Evolutionary conservation across 1,284 basidiomycete genomes (phyloP), one percentile per base, ranked within the genome.

Genomic region (Ganoderma resinaceum): DNA sequence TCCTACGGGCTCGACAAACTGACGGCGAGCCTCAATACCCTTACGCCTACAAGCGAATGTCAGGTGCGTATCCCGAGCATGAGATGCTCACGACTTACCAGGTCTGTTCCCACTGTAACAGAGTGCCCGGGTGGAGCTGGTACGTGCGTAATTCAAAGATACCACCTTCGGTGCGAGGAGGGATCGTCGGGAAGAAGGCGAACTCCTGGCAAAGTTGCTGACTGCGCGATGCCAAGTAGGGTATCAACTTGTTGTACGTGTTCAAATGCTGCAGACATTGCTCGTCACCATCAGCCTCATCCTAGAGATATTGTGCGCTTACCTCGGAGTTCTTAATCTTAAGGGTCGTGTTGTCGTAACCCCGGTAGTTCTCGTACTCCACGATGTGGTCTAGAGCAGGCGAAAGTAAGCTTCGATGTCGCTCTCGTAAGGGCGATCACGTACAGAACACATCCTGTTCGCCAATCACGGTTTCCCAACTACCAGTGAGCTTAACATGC

Each of bases 121-220:
- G 83, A 12, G 91, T 91, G 18, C 96, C 97, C 1, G 96, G 94
- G 73, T 89, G 89, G 66, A 94, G 79, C 76, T 92, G 89, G 81
- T 98, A 98, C 57, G 88, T 91, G 73, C 96, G 87, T 77, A 98
- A 83, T 81, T 98, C 96, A 78, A 97, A 98, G 62, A 98, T 85
- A 8, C 96, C 96, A 20, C 96, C 96, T 76, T 93, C 87, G 26
- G 89, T 85, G 74, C 88, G 92, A 2, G 95, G 95, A 37, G 96
- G 95, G 18, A 93, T 88, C 3, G 95, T 95, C 2, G 95, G 95
- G 79, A 96, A 91, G 83, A 98, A 97, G 1, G 94, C 94, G 81
- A 98, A 98, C 79, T 98, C 97, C 78, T 96, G 95, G 73, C 91
- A 90, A 63, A 97, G 85, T 75, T 97, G 95, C 29, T 87, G 86